phyloP scores from a whole-genome alignment of 805 yeast genomes.

The Starmerella sp. region DNA sequence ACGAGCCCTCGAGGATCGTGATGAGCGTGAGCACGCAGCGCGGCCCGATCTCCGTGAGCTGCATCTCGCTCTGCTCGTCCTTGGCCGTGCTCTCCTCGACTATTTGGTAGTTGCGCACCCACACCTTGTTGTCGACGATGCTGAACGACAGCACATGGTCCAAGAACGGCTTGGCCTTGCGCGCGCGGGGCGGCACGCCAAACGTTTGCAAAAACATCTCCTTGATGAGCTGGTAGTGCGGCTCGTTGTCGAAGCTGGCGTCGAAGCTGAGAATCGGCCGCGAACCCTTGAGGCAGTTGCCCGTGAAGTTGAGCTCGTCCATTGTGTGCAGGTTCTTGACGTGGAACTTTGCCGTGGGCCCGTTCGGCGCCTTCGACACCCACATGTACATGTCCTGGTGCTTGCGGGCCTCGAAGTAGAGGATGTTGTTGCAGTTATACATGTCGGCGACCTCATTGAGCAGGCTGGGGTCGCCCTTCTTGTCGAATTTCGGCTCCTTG shows the following conservation, averaged over 20 bases:
- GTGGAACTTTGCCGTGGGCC: conserved; percentile 90
- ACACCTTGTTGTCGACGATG: conserved; percentile 82
- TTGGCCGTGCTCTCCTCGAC: conserved; percentile 39
- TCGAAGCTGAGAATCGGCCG: conserved; percentile 90
- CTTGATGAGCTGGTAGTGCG: conserved; percentile 65
- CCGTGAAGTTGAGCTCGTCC: conserved; percentile 92
- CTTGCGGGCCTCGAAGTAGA: conserved; percentile 91
- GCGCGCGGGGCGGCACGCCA: conserved; percentile 90
- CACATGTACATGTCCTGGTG: conserved; percentile 91
- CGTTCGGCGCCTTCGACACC: conserved; percentile 94
- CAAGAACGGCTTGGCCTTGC: conserved; percentile 86
- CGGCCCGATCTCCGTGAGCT: conserved; percentile 92
- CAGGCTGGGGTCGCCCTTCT: conserved; percentile 77
- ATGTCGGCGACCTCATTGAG: conserved; percentile 92
- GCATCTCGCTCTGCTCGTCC: conserved; percentile 42
- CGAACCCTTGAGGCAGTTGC: conserved; percentile 90
- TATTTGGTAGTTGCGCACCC: conserved; percentile 94
- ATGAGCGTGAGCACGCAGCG: conserved; percentile 87
- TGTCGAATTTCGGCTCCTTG: conserved; percentile 91
- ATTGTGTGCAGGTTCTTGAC: conserved; percentile 90
- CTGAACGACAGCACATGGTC: conserved; percentile 93
- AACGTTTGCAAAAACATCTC: conserved; percentile 72
- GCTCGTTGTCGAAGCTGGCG: conserved; percentile 53
- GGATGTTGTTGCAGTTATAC: conserved; percentile 90
- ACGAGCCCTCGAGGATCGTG: conserved; percentile 87